Evolutionary conservation across 2,329 filamentous ascomycete species (phyloP).

Genomic region (Exophiala alcalophila): DNA sequence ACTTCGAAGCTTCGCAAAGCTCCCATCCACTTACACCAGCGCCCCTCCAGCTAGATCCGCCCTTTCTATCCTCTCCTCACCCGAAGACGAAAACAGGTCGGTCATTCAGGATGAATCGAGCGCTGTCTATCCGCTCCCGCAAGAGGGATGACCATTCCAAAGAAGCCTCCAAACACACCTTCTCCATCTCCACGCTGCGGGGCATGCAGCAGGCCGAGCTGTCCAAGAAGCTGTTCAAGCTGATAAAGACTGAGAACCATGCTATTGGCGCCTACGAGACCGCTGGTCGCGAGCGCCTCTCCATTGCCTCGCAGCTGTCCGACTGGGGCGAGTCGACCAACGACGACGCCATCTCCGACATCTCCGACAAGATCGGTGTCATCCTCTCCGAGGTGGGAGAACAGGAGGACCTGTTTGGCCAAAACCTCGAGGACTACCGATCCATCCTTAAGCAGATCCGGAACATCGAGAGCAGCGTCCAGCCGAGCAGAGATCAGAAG

Average conservation of each 20-base stretch:
- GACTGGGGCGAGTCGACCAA: conserved; percentile 93
- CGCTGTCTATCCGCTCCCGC: conserved; percentile 40
- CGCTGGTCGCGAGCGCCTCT: conserved; percentile 77
- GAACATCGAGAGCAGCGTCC: conserved; percentile 92
- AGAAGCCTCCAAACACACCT: conserved; percentile 60
- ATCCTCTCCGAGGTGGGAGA: conserved; percentile 89
- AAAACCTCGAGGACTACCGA: conserved; percentile 81
- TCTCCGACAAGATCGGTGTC: conserved; percentile 94
- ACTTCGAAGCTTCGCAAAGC: no score
- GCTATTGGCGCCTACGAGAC: conserved; percentile 80
- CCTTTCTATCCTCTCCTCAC: no score
- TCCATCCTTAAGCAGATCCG: conserved; percentile 83
- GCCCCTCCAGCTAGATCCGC: no score
- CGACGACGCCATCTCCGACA: conserved; percentile 85
- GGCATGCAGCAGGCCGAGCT: conserved; percentile 83
- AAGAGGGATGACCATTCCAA: conserved; percentile 33
- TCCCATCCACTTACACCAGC: no score
- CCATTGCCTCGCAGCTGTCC: conserved; percentile 84
- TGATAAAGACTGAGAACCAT: conserved; percentile 94
- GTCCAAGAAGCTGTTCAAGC: conserved; percentile 79
- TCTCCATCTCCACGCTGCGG: conserved; percentile 82
- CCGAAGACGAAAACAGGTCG: no score
- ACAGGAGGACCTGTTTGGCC: conserved; percentile 85
- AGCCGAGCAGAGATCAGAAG: conserved; percentile 85
- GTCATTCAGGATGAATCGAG: conserved; percentile 49